phyloP scores from a whole-genome alignment of 495 filamentous ascomycete species.

The Halenospora varia region DNA sequence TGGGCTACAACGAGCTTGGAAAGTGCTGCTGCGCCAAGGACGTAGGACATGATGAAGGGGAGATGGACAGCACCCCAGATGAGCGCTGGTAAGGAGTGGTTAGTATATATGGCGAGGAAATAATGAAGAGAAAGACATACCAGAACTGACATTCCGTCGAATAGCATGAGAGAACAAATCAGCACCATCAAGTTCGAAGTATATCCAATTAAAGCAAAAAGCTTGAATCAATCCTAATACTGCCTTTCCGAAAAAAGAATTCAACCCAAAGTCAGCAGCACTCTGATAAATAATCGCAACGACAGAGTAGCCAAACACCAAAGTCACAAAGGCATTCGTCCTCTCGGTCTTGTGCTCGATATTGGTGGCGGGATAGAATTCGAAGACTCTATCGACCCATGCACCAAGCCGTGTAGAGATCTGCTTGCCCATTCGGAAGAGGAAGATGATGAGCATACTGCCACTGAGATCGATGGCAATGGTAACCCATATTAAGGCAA shows the following conservation, averaged over 20 bases:
- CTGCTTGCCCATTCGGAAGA: constrained; percentile 26
- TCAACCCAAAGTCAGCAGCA: constrained; percentile 39
- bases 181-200: constrained; percentile 56
- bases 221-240: constrained; percentile 52
- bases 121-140: constrained; percentile 22
- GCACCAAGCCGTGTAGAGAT: constrained; percentile 12
- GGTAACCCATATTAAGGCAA: constrained; percentile 45
- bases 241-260: constrained; percentile 59
- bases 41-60: constrained; percentile 55
- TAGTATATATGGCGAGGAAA: constrained; percentile 5
- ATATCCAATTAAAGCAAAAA: constrained; percentile 60
- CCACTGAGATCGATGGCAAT: constrained; percentile 44
- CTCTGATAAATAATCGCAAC: constrained; percentile 55
- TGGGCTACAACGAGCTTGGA: constrained; percentile 48
- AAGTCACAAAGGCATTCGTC: constrained; percentile 55
- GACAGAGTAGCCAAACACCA: constrained; percentile 58
- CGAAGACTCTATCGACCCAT: constrained; percentile 38
- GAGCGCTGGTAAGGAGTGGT: constrained; percentile 27
- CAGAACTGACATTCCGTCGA: constrained; percentile 37
- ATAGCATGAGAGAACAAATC: constrained; percentile 55
- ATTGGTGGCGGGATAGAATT: constrained; percentile 55
- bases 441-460: constrained; percentile 23
- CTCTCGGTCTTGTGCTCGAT: constrained; percentile 59
- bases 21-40: constrained; percentile 48
- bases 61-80: constrained; percentile 41